Conservation (phyloP, 495 filamentous ascomycete species). For the Symbiotaphrina buchneri region DNA sequence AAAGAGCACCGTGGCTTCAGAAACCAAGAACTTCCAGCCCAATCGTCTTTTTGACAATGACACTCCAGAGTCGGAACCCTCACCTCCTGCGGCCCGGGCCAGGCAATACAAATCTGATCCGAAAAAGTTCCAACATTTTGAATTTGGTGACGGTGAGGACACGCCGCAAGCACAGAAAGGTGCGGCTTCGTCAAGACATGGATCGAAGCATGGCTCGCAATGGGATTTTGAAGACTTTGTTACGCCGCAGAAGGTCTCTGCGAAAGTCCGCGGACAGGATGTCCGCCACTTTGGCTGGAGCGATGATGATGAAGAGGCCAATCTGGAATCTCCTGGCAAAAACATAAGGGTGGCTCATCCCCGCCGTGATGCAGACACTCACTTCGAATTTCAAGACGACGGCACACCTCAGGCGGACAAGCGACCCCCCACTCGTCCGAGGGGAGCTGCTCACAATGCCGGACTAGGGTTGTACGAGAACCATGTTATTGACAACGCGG, state of each 20-base stretch:
- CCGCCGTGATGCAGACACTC: conserved; percentile 54
- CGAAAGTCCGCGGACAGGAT: conserved; percentile 23
- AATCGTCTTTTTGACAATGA: conserved; percentile 44
- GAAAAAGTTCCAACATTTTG: conserved; percentile 70
- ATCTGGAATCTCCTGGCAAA: conserved; percentile 27
- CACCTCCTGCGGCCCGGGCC: conserved; percentile 16
- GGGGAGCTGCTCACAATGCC: conserved; percentile 30
- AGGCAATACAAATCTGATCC: conserved; percentile 37
- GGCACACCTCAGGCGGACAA: conserved; percentile 15
- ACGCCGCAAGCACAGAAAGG: background rate
- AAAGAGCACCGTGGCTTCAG: no score
- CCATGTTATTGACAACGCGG: conserved; percentile 32
- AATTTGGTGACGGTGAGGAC: conserved; percentile 45
- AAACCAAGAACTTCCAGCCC: conserved; percentile 45
- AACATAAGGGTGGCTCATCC: conserved; percentile 34
- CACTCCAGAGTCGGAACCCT: conserved; percentile 12
- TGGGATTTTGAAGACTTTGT: conserved; percentile 78
- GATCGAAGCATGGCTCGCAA: conserved; percentile 36
- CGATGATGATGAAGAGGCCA: conserved; percentile 38
- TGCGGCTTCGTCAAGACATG: conserved; percentile 14
- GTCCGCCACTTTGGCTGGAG: conserved; percentile 51
- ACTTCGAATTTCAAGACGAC: conserved; percentile 52
- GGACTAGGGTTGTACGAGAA: conserved; percentile 58
- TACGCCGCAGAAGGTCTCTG: conserved; percentile 47
- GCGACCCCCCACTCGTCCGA: conserved; percentile 13